Evolutionary conservation across 495 filamentous ascomycete genomes (phyloP), one percentile per base, ranked within the genome.

Genomic region (Daldinia bambusicola): DNA sequence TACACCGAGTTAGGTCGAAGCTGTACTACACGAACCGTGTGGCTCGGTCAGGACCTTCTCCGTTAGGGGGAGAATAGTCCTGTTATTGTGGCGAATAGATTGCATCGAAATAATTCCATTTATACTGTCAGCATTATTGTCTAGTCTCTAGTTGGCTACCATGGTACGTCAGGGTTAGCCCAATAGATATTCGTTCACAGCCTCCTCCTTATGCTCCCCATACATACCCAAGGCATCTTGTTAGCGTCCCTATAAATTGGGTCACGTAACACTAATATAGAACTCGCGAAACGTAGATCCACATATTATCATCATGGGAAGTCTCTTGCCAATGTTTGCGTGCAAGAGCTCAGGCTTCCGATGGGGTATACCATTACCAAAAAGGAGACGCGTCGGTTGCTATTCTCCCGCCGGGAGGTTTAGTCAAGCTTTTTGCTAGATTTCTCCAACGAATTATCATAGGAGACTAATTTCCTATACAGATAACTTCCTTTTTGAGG

Each of bases 1-100:
- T 62, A 62, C 61, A 73, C 70, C 70, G 70, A 66, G 65, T 34
- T 4, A 51, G 34, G 56, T 61, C 50, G 58, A 63, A 32, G 61
- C 34, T 68, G 64, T 68, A 45, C 61, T 18, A 64, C 66, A 50
- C 40, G 20, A 45, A 48, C 61, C 41, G 22, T 55, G 66, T 22
- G 45, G 66, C 55, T 22, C 26, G 55, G 57, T 56, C 50, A 55
- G 57, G 34, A 30, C 12, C 50, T 40, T 14, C 12, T 12, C 26
- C 26, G 34, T 63, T 52, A 53, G 63, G 51, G 55, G 51, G 12
- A 32, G 4, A 53, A 59, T 53, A 20, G 18, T 31, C 59, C 4
- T 45, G 30, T 20, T 37, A 18, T 14, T 26, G 34, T 14, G 18
- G 31, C 20, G 55, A 51, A 36, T 61, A 22, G 5, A 26, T 50